Percentiles rank a stretch among this genome's conserved stretches.
Evolutionary conservation across 78 protist genomes (phyloP).

Genomic region (Pigoraptor vietnamica): DNA sequence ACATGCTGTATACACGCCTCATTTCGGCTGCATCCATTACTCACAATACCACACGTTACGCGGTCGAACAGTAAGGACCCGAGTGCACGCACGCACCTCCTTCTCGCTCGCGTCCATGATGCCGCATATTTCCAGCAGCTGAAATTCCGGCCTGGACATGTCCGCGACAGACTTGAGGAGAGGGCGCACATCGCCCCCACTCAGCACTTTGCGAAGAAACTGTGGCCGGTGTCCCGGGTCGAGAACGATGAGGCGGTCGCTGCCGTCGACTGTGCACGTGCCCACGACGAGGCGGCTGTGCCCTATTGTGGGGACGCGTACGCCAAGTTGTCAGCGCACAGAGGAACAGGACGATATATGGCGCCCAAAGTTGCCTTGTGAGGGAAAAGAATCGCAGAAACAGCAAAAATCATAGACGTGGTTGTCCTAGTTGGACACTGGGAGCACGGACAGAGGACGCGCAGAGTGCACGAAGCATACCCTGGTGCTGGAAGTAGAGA

Average conservation of each 20-base stretch:
- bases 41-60: no score
- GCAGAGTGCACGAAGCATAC: neutral
- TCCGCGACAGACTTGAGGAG: neutral
- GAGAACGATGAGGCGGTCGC: neutral
- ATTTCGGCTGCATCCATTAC: no score
- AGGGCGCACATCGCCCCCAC: neutral
- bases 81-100: neutral
- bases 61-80: no score
- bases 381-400: no score
- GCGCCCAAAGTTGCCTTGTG: no score
- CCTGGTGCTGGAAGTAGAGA: neutral
- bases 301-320: neutral
- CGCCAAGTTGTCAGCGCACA: neutral
- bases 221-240: neutral
- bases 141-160: neutral
- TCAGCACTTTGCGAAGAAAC: neutral
- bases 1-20: no score
- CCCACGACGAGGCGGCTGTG: neutral
- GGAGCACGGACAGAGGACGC: no score
- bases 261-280: neutral
- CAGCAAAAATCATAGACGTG: no score
- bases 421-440: no score
- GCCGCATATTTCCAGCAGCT: neutral
- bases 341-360: neutral
- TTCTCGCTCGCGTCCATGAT: neutral